A percentile compares a stretch with the other conserved stretches of the same genome.
Conservation (phyloP, 2,329 filamentous ascomycete genomes). For the Fusarium staphyleae region DNA sequence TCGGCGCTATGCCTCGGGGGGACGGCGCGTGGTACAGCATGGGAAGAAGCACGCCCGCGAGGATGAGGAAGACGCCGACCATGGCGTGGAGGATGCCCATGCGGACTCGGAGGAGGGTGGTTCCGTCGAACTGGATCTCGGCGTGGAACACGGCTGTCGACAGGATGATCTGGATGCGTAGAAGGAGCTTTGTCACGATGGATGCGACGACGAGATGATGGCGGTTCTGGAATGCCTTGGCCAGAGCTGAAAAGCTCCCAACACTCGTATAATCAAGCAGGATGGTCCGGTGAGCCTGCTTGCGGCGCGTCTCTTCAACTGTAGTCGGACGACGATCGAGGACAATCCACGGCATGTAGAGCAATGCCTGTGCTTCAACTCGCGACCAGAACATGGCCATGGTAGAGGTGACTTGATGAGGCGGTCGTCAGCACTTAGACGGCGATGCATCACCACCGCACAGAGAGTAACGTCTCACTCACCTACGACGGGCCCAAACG, state of each 20-base stretch:
- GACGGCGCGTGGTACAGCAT: constrained; percentile 42
- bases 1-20: constrained; percentile 38
- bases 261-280: constrained; percentile 41
- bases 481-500: constrained; percentile 41
- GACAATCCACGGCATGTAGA: constrained; percentile 43
- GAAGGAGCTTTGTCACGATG: constrained; percentile 32
- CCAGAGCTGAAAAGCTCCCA: constrained; percentile 33
- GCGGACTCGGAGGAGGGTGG: constrained; percentile 28
- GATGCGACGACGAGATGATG: constrained; percentile 41
- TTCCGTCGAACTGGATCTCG: constrained; percentile 30
- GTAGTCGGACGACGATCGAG: constrained; percentile 36
- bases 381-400: constrained; percentile 39
- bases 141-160: constrained; percentile 40
- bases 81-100: constrained; percentile 36
- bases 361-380: constrained; percentile 40
- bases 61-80: constrained; percentile 34
- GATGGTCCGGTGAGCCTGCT: constrained; percentile 40
- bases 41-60: constrained; percentile 29
- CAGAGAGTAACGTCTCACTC: constrained; percentile 27
- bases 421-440: constrained; percentile 14
- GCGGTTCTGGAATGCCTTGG: constrained; percentile 31
- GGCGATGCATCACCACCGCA: neutral
- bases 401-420: constrained; percentile 34
- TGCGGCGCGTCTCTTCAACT: constrained; percentile 40
- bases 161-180: constrained; percentile 38